Evolutionary conservation across 306 rosid species (phyloP), one percentile per base, ranked within the genome.

Genomic region (Dalbergia oliveri): DNA sequence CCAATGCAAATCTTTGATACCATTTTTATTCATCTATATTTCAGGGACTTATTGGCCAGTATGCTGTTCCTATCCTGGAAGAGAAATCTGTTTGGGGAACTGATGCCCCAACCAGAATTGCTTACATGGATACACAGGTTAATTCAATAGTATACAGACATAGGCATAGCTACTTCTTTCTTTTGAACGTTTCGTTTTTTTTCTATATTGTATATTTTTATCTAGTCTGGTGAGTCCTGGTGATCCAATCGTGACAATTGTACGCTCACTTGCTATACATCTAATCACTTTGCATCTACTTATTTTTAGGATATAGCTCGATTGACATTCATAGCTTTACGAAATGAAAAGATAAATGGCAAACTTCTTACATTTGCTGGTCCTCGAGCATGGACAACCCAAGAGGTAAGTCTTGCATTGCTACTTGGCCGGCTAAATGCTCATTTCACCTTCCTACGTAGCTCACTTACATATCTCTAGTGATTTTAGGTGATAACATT

Each of bases 11-110:
- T 51, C 57, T 51, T 51, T 51, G 57, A 51, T 81, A 9, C 67
- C 58, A 80, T 26, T 26, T 26, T 26, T 26, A 9, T 45, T 70
- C 9, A 51, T 16, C 21, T 11, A 4, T 59, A 43, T 21, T 84
- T 49, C 83, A 94, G 97, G 98, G 99, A 37, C 93, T 93, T 78
- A 93, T 95, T 53, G 98, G 99, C 51, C 99, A 95, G 89, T 93
- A 95, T 76, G 99, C 98, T 0, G 98, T 95, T 57, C 98, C 99
- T 53, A 93, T 93, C 59, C 87, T 95, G 4, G 98, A 95, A 83
- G 98, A 95, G 81, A 95, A 93, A 86, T 95, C 99, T 53, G 98
- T 95, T 66, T 95, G 99, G 99, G 99, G 98, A 67, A 95, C 99
- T 0, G 99, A 93, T 72, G 99, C 98, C 66, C 97, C 99, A 14